These are phyloP conservation scores for Penicillium sp. DNA, from an alignment of 2,329 filamentous ascomycete genomes.

Conservation along the genomic window DNA sequence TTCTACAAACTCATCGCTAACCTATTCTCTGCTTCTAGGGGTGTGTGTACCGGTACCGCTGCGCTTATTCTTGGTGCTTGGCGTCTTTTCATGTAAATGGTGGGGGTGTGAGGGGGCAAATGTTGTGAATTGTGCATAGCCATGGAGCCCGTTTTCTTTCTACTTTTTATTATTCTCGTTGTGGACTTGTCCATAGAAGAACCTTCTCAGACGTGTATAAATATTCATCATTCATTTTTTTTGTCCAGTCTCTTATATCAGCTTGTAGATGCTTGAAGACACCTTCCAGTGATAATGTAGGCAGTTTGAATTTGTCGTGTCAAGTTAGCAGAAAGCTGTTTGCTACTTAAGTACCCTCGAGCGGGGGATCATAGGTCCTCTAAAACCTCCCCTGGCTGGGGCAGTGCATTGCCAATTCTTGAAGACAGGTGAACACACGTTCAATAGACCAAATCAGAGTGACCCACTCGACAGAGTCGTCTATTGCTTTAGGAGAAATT, in stretches of 20 bases:
- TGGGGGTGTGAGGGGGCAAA: background rate
- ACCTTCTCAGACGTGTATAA: conserved; percentile 12
- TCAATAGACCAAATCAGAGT: too few species aligned
- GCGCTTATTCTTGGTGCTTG: conserved; percentile 62
- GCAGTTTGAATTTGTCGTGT: too few species aligned
- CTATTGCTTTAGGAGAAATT: too few species aligned
- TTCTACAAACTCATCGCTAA: conserved; percentile 20
- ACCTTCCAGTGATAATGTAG: too few species aligned
- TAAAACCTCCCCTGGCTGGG: too few species aligned
- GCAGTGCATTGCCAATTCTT: too few species aligned
- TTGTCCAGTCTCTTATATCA: conserved; percentile 6
- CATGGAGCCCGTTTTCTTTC: conserved; percentile 13
- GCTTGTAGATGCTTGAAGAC: background rate
- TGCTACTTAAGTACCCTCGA: too few species aligned
- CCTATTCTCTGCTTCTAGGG: conserved; percentile 37
- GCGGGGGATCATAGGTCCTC: too few species aligned
- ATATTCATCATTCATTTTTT: background rate
- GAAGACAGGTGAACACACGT: too few species aligned
- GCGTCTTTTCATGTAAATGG: conserved; percentile 55
- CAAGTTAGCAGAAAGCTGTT: too few species aligned
- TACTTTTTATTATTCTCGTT: conserved; percentile 2
- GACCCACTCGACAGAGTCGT: too few species aligned
- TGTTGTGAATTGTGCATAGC: conserved; percentile 13
- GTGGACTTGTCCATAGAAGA: conserved; percentile 3
- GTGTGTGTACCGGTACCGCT: conserved; percentile 61